Evolutionary conservation across 495 filamentous ascomycete species (phyloP).

Genomic region (Darksidea phi): DNA sequence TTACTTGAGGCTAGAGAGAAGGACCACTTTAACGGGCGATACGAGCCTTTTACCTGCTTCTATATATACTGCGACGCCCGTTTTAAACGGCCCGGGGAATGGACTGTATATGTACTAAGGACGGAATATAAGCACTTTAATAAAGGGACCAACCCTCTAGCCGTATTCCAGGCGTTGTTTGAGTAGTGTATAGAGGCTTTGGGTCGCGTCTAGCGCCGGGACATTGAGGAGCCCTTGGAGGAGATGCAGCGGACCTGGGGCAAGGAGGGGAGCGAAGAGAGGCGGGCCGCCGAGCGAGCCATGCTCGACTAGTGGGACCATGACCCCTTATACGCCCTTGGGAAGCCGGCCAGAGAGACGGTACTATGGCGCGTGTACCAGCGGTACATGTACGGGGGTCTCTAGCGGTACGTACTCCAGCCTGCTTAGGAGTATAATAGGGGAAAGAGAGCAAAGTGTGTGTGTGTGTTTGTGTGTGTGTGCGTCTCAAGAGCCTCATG

Average conservation of each 20-base stretch:
- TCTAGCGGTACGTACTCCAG: too few species aligned
- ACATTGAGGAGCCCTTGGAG: background rate
- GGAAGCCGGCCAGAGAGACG: background rate
- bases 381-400: too few species aligned
- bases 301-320: background rate
- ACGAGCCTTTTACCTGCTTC: background rate
- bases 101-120: background rate
- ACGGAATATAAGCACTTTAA: background rate
- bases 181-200: background rate
- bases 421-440: too few species aligned
- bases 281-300: background rate
- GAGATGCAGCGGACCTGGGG: background rate
- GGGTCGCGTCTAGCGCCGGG: background rate
- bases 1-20: background rate
- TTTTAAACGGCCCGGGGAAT: background rate
- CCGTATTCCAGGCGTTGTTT: background rate
- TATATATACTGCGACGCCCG: background rate
- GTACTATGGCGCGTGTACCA: too few species aligned
- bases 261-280: background rate
- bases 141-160: background rate
- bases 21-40: background rate
- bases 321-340: background rate
- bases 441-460: too few species aligned
- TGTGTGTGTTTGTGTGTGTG: too few species aligned
- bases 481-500: too few species aligned